A percentile compares a stretch with the other conserved stretches of the same genome.
Evolutionary conservation across 2,329 filamentous ascomycete genomes (phyloP).

Genomic region (Anisogramma anomala): DNA sequence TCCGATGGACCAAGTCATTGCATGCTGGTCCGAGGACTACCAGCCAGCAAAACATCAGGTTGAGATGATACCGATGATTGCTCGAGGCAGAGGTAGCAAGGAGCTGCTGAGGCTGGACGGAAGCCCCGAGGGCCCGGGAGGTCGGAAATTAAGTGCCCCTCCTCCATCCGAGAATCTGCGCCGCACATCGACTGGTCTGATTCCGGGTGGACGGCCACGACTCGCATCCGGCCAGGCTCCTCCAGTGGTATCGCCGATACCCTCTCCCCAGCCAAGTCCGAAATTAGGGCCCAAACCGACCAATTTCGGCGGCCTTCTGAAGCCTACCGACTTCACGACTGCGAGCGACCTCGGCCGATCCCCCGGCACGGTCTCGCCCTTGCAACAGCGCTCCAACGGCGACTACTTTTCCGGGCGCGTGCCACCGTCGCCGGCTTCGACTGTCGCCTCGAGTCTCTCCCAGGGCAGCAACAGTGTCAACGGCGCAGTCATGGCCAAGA

Average conservation of each 20-base stretch:
- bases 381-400: constrained; percentile 18
- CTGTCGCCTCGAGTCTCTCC: constrained; percentile 19
- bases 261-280: constrained; percentile 21
- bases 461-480: constrained; percentile 6
- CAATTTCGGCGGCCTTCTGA: constrained; percentile 22
- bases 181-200: constrained; percentile 32
- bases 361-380: constrained; percentile 14
- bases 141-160: constrained; percentile 15
- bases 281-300: constrained; percentile 21
- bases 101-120: constrained; percentile 31
- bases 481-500: constrained; percentile 47
- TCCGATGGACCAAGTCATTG: constrained; percentile 58
- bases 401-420: constrained; percentile 23
- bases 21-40: constrained; percentile 52
- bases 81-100: constrained; percentile 54
- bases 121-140: constrained; percentile 18
- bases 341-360: constrained; percentile 30
- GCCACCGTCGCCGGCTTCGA: constrained; percentile 19
- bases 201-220: constrained; percentile 26
- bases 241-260: constrained; percentile 11
- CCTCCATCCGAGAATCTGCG: constrained; percentile 22
- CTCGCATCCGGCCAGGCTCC: constrained; percentile 24
- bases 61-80: constrained; percentile 53
- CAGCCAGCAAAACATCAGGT: constrained; percentile 52
- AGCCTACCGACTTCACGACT: constrained; percentile 34